Conservation (phyloP, 2,329 filamentous ascomycete genomes). For the Macrophomina tecta region DNA sequence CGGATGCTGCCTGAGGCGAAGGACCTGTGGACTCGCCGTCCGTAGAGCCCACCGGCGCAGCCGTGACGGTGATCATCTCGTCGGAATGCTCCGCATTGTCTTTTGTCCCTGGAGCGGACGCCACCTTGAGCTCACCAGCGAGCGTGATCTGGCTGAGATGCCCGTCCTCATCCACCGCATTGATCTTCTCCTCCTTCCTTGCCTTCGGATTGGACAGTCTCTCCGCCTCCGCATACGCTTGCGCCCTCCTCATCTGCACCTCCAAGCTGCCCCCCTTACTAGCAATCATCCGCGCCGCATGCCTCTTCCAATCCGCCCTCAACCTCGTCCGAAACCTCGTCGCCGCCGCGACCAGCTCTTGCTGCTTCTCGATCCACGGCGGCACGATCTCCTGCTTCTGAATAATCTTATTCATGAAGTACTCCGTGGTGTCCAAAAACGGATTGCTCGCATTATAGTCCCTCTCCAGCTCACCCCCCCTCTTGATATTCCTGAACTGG, state of each 20-base stretch:
- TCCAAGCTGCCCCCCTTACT: slow-evolving; percentile 76
- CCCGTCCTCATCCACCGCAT: slow-evolving; percentile 51
- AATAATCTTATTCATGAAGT: slow-evolving; percentile 98
- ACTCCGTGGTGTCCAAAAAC: slow-evolving; percentile 95
- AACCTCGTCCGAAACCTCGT: slow-evolving; percentile 75
- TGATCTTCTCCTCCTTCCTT: slow-evolving; percentile 52
- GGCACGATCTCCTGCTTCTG: slow-evolving; percentile 94
- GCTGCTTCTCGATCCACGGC: slow-evolving; percentile 98
- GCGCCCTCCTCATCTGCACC: slow-evolving; percentile 73
- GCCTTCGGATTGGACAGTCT: slow-evolving; percentile 60
- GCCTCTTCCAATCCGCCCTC: slow-evolving; percentile 81
- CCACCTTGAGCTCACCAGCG: slow-evolving; percentile 49
- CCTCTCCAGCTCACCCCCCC: slow-evolving; percentile 80
- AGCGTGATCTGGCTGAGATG: slow-evolving; percentile 56
- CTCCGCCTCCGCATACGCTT: slow-evolving; percentile 79
- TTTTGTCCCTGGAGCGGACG: slow-evolving; percentile 29
- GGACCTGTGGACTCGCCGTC: slow-evolving; percentile 13
- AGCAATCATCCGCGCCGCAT: slow-evolving; percentile 79
- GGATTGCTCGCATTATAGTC: slow-evolving; percentile 84
- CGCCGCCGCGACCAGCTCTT: slow-evolving; percentile 76
- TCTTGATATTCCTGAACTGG: slow-evolving; percentile 83
- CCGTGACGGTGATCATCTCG: slow-evolving; percentile 43
- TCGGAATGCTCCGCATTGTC: slow-evolving; percentile 30
- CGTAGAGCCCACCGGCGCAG: slow-evolving; percentile 38
- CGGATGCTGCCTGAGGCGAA: slow-evolving; percentile 32